Evolutionary conservation across 2,329 filamentous ascomycete genomes (phyloP).

Genomic region (Neospermospora avenae): DNA sequence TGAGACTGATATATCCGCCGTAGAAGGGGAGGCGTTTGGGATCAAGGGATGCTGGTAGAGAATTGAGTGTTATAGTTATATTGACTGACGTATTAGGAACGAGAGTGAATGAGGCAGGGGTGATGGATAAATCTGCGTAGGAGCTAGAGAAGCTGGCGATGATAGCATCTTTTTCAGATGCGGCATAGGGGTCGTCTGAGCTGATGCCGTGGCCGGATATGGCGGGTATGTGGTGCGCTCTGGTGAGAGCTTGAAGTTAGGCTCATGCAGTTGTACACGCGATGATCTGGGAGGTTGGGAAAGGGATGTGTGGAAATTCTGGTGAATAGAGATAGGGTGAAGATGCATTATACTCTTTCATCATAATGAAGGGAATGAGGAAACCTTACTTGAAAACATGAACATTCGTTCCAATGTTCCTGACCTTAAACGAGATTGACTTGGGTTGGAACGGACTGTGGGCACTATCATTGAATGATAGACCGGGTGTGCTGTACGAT

Average conservation of each 20-base stretch:
- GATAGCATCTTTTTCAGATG: neutral
- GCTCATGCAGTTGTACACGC: neutral
- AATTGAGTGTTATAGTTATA: constrained; percentile 22
- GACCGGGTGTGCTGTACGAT: neutral
- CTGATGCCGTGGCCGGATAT: constrained; percentile 4
- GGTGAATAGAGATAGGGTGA: no score
- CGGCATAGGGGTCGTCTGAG: constrained; percentile 21
- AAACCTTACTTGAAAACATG: constrained; percentile 22
- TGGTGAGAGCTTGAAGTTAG: neutral
- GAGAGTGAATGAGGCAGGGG: constrained; percentile 22
- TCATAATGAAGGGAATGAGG: neutral
- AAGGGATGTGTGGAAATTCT: no score
- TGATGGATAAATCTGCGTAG: constrained; percentile 18
- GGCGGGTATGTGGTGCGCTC: neutral
- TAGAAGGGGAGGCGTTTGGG: neutral
- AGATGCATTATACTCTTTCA: no score
- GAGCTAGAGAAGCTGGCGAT: constrained; percentile 18
- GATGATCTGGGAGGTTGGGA: no score
- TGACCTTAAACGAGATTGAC: constrained; percentile 14
- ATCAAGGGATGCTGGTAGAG: constrained; percentile 3
- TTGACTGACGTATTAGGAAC: constrained; percentile 17
- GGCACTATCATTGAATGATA: neutral
- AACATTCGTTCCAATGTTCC: constrained; percentile 26
- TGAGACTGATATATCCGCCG: neutral
- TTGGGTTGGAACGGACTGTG: neutral